phyloP scores from a whole-genome alignment of 2,329 filamentous ascomycete species.

The Albophoma yamanashiensis region DNA sequence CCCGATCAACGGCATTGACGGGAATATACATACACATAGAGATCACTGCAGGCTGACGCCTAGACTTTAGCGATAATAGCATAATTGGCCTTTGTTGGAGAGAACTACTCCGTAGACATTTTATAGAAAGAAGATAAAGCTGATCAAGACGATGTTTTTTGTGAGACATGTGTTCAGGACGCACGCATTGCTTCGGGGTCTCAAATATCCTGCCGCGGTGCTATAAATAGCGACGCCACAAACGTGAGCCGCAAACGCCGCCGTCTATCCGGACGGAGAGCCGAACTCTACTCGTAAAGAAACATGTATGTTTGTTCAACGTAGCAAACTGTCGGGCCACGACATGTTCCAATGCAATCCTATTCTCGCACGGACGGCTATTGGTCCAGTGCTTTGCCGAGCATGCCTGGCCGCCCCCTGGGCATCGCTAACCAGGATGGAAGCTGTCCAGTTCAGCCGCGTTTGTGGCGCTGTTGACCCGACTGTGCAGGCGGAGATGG shows the following conservation, averaged over 20 bases:
- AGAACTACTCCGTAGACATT: background rate
- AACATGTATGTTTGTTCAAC: background rate
- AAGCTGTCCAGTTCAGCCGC: background rate
- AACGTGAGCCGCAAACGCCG: background rate
- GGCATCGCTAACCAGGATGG: background rate
- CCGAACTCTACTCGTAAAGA: background rate
- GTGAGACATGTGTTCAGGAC: no score
- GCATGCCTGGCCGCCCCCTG: background rate
- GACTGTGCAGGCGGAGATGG: background rate
- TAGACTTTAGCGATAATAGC: background rate
- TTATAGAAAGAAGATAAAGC: background rate
- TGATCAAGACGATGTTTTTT: background rate
- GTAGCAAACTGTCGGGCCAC: background rate
- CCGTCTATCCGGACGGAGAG: background rate
- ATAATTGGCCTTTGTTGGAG: background rate
- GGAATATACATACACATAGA: background rate
- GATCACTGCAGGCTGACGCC: background rate
- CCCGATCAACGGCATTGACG: background rate
- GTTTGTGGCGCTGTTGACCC: background rate
- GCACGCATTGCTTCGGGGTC: no score
- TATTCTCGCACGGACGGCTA: background rate
- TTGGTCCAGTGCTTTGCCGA: background rate
- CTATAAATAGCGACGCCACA: background rate
- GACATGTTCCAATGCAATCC: background rate
- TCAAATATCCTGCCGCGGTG: background rate